These are phyloP conservation scores for Cryphonectria carpinicola DNA, from an alignment of 2,329 filamentous ascomycete genomes.

Conservation along the genomic window DNA sequence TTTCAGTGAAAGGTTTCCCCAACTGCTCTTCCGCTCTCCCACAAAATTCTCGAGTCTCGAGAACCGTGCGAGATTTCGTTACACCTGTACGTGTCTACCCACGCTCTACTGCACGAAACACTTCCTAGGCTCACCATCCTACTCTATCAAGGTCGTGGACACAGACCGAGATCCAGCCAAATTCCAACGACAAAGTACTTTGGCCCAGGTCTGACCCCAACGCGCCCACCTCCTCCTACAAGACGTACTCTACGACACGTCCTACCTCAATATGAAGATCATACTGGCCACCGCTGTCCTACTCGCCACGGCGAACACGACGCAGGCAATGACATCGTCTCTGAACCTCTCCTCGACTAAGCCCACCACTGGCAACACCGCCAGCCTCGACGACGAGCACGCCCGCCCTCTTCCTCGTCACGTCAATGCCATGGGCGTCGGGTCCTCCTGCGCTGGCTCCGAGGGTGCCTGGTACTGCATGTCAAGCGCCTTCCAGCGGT, in stretches of 20 bases:
- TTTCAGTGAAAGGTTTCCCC: no score
- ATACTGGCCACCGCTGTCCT: slow-evolving; percentile 2
- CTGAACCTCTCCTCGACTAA: not conserved
- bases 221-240: not conserved
- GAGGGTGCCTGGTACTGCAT: slow-evolving; percentile 63
- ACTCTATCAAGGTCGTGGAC: not conserved
- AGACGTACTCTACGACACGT: not conserved
- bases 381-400: not conserved
- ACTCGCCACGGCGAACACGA: not conserved
- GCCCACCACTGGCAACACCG: not conserved
- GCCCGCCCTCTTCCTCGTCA: not conserved
- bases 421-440: slow-evolving; percentile 37
- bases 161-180: not conserved
- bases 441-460: slow-evolving; percentile 44
- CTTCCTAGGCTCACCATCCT: not conserved
- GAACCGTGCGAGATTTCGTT: not conserved
- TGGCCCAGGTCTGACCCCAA: not conserved
- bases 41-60: not conserved
- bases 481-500: slow-evolving; percentile 53
- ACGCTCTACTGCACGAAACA: not conserved
- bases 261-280: not conserved
- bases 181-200: not conserved
- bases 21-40: not conserved
- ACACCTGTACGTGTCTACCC: slow-evolving; percentile 5
- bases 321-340: not conserved